These are phyloP conservation scores for Boletellus ananiceps DNA, from an alignment of 768 basidiomycete species.

Conservation along the genomic window DNA sequence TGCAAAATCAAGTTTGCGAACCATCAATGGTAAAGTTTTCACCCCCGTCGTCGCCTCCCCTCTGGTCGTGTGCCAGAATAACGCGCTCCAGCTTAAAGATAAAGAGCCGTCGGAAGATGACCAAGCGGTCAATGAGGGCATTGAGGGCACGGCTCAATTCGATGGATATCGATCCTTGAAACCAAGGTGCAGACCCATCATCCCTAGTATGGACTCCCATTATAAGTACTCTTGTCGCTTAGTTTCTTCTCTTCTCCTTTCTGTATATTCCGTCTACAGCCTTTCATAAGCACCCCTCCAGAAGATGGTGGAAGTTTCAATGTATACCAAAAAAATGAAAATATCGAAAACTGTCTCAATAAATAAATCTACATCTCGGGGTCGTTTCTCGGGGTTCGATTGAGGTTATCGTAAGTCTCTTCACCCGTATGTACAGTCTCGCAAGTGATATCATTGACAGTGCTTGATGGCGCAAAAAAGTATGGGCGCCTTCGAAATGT, in stretches of 20 bases:
- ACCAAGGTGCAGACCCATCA: not conserved
- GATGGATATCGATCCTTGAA: slow-evolving; percentile 12
- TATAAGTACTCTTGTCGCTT: not conserved
- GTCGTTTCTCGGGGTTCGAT: no score
- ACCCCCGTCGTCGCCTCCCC: not conserved
- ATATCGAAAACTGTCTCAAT: no score
- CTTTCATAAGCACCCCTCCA: not conserved
- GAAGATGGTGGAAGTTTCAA: not conserved
- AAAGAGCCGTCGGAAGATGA: slow-evolving; percentile 5
- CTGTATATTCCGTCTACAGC: no score
- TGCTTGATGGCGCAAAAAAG: no score
- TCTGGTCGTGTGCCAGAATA: slow-evolving; percentile 22
- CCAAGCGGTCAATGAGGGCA: slow-evolving; percentile 6
- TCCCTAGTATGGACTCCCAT: not conserved
- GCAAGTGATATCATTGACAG: no score
- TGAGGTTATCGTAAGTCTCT: no score
- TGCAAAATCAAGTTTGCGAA: not conserved
- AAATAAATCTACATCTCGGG: no score
- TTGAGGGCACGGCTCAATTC: slow-evolving; percentile 10
- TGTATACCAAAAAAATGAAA: no score
- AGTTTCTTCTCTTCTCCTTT: not conserved
- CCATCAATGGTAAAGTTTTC: not conserved
- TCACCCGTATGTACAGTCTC: no score
- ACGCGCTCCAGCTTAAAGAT: slow-evolving; percentile 8
- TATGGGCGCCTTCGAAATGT: no score